phyloP scores from a whole-genome alignment of 202 grass and related monocot species.

The Zoysia matrella region DNA sequence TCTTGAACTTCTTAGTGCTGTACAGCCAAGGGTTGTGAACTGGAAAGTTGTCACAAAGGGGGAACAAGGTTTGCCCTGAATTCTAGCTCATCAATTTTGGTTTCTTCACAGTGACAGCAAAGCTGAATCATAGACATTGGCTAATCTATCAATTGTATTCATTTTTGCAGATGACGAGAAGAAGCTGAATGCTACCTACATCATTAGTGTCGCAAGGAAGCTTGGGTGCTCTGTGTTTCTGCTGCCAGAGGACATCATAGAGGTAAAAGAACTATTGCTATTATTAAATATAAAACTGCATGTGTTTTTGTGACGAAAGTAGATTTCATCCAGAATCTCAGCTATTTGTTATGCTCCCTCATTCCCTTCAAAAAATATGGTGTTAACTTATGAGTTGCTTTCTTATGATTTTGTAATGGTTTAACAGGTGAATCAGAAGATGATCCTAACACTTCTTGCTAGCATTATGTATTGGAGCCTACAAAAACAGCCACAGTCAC shows the following conservation, averaged over 20 bases:
- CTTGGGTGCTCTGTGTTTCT: constrained; percentile 96
- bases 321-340: background rate
- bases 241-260: constrained; percentile 95
- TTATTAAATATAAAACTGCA: background rate
- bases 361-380: background rate
- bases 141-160: background rate
- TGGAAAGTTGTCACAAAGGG: constrained; percentile 97
- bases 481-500: constrained; percentile 64
- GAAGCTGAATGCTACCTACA: constrained; percentile 27
- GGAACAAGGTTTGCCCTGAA: constrained; percentile 67
- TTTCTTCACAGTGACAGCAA: constrained; percentile 2
- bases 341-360: background rate
- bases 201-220: constrained; percentile 96
- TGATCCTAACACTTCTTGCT: constrained; percentile 92
- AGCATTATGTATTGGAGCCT: constrained; percentile 98
- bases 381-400: constrained; percentile 1
- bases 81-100: constrained; percentile 11
- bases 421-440: constrained; percentile 96
- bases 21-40: constrained; percentile 88
- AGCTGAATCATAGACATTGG: background rate
- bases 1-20: constrained; percentile 14
- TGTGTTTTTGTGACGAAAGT: background rate
- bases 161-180: constrained; percentile 74
- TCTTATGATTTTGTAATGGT: constrained; percentile 30
- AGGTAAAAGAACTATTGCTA: constrained; percentile 61